A percentile compares a stretch with the other conserved stretches of the same genome.
These are phyloP conservation scores for Malus hybrid DNA, from an alignment of 331 rosid genomes.

Conservation along the genomic window DNA sequence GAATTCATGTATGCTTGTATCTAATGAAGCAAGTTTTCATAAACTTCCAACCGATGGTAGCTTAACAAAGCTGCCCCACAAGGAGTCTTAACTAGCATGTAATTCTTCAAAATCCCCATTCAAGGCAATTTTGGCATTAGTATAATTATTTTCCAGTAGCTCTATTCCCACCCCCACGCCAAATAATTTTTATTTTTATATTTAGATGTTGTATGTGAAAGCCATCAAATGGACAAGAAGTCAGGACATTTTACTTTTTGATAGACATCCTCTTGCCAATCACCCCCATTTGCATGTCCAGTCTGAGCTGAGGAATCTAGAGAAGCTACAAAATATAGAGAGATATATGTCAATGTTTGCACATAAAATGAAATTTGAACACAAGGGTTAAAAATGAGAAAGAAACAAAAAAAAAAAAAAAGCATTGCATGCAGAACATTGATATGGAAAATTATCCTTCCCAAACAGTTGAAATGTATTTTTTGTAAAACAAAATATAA, in stretches of 20 bases:
- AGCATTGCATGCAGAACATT: background rate
- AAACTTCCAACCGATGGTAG: background rate
- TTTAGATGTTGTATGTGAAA: background rate
- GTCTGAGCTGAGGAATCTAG: slow-evolving; percentile 80
- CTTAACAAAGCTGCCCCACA: background rate
- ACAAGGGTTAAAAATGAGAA: background rate
- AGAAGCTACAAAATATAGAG: slow-evolving; percentile 49
- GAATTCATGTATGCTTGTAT: background rate
- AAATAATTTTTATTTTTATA: background rate
- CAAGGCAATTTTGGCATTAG: background rate
- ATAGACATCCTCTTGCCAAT: slow-evolving; percentile 84
- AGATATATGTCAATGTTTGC: slow-evolving; percentile 2
- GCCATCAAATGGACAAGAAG: background rate
- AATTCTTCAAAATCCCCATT: background rate
- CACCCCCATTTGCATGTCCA: slow-evolving; percentile 62
- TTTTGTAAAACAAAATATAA: background rate
- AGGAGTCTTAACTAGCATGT: background rate
- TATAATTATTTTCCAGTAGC: background rate
- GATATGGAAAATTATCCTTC: background rate
- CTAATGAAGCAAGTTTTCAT: background rate
- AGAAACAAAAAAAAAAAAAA: no score
- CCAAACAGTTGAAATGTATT: background rate
- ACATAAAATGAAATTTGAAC: background rate
- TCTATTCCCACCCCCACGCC: background rate
- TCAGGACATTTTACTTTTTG: slow-evolving; percentile 54